These are phyloP conservation scores for Metarhizium sp. DNA, from an alignment of 2,329 filamentous ascomycete genomes.

Conservation along the genomic window DNA sequence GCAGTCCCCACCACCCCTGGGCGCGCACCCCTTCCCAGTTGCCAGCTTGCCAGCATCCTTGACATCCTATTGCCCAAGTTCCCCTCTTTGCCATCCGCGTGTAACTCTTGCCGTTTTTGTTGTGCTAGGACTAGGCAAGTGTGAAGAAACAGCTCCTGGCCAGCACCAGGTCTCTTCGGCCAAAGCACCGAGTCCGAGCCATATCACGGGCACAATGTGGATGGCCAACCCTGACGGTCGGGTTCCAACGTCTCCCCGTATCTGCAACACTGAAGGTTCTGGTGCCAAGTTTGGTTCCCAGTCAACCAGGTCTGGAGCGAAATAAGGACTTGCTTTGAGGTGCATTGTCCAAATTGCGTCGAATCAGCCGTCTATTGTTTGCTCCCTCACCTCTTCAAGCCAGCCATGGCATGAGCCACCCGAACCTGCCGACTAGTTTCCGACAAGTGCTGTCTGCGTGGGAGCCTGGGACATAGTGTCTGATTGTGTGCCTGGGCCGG, in stretches of 20 bases:
- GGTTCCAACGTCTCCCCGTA: not conserved
- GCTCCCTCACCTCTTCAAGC: not conserved
- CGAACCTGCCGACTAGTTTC: too few species aligned
- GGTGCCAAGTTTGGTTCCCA: not conserved
- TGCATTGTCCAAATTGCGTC: not conserved
- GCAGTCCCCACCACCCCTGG: not conserved
- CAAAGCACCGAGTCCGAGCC: not conserved
- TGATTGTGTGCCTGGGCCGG: not conserved
- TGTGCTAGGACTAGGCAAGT: not conserved
- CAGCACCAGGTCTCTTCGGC: not conserved
- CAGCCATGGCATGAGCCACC: not conserved
- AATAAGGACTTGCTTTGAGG: not conserved
- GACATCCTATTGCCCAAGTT: not conserved
- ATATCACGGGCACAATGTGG: not conserved
- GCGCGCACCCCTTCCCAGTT: not conserved
- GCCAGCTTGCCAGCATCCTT: not conserved
- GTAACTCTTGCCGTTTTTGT: not conserved
- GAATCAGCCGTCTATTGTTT: not conserved
- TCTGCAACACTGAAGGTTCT: not conserved
- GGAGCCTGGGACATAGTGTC: too few species aligned
- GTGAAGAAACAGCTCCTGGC: not conserved
- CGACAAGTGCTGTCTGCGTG: too few species aligned
- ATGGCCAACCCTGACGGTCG: not conserved
- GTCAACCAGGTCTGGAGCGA: not conserved
- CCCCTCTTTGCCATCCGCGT: not conserved